Conservation (phyloP, 2,329 filamentous ascomycete species). For the Trichoderma asperellum region DNA sequence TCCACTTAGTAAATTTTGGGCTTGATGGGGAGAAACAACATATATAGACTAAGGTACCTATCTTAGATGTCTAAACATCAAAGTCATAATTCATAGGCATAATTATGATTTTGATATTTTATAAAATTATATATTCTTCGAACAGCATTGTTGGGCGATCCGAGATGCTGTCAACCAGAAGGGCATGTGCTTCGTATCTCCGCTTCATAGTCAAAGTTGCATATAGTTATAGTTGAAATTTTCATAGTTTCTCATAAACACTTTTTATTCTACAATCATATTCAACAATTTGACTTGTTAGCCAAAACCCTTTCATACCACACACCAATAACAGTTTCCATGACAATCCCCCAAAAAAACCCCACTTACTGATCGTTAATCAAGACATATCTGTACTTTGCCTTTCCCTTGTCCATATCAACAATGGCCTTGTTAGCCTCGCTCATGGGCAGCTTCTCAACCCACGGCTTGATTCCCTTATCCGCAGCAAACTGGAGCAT, state of each 20-base stretch:
- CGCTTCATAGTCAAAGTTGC: neutral
- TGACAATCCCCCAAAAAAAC: neutral
- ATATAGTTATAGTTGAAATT: neutral
- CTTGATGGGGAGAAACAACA: neutral
- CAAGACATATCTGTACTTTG: slow-evolving; percentile 53
- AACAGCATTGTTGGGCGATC: neutral
- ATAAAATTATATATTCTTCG: neutral
- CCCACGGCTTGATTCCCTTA: slow-evolving; percentile 60
- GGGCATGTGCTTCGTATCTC: neutral
- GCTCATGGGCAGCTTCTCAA: slow-evolving; percentile 58
- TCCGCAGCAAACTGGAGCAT: slow-evolving; percentile 63
- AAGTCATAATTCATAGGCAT: too few species aligned
- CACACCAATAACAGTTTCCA: neutral
- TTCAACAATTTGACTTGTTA: neutral
- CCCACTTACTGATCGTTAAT: slow-evolving; percentile 42
- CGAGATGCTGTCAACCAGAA: neutral
- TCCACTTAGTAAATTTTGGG: too few species aligned
- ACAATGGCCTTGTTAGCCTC: slow-evolving; percentile 58
- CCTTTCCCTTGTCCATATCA: slow-evolving; percentile 59
- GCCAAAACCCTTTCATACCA: neutral
- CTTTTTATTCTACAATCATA: neutral
- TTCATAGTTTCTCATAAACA: neutral
- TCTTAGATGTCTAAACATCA: too few species aligned
- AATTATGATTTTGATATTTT: neutral
- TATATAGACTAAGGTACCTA: too few species aligned